Percentiles rank a stretch among this genome's conserved stretches.
phyloP scores from a whole-genome alignment of 352 stramenopile genomes.

The Phytopythium mirpurense region DNA sequence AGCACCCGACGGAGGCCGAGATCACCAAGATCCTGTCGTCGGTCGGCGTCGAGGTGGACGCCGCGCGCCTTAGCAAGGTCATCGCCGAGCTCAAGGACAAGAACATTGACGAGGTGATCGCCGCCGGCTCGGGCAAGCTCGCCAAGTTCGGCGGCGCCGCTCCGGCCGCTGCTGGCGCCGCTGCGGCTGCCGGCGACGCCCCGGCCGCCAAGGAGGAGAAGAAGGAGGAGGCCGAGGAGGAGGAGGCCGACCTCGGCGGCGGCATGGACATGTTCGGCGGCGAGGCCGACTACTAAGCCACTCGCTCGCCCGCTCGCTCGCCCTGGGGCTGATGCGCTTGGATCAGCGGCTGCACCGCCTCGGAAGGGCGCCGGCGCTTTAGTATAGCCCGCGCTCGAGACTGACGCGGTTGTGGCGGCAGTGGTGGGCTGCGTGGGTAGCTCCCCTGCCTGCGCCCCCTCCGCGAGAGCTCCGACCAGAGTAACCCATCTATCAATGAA shows the following conservation, averaged over 20 bases:
- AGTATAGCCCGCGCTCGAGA: not conserved
- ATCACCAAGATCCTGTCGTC: conserved; percentile 91
- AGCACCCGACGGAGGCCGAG: conserved; percentile 83
- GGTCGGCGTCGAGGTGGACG: conserved; percentile 87
- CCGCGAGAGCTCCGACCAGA: conserved; percentile 20
- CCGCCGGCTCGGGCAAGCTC: conserved; percentile 74
- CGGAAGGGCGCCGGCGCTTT: not conserved
- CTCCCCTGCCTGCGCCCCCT: not conserved
- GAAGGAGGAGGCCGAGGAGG: conserved; percentile 77
- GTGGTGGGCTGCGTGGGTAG: not conserved
- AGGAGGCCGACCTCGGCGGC: conserved; percentile 82
- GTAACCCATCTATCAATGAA: conserved; percentile 71
- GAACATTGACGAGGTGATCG: conserved; percentile 79
- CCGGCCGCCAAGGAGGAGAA: conserved; percentile 59
- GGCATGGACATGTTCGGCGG: conserved; percentile 89
- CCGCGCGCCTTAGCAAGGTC: conserved; percentile 55
- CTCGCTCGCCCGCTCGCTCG: conserved; percentile 1
- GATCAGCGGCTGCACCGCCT: not conserved
- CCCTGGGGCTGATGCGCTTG: not conserved
- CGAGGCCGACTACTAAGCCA: conserved; percentile 82
- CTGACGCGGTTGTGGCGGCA: not conserved
- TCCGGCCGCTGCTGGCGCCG: conserved; percentile 44
- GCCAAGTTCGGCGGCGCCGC: conserved; percentile 71
- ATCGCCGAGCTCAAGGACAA: conserved; percentile 83
- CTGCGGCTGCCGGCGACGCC: conserved; percentile 36